Base-by-base conservation (phyloP, 2,329 filamentous ascomycete species). In the Coniochaeta sp. region DNA sequence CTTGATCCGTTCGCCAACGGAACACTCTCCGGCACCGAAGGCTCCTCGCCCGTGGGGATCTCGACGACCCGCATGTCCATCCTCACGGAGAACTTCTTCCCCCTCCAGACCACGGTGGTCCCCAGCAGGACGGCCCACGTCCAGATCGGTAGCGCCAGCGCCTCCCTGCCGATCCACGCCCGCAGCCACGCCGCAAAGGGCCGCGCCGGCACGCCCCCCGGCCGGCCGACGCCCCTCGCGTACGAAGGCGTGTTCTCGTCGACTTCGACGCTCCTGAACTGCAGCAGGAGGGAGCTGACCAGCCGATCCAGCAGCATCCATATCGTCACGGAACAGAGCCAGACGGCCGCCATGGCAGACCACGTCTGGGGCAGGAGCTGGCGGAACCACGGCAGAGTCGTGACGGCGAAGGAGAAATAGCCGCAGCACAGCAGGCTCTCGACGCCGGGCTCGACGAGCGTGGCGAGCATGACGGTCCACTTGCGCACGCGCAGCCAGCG, bases 401-500 rank as follows among this genome's bases (percentile, higher is more conserved):
- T 96, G 3, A 91, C 69, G 0, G 88, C 91, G 72, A 89, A 96
- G 1, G 91, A 84, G 50, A 92, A 86, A 69, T 96, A 92, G 0
- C 87, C 75, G 24, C 89, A 91, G 74, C 92, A 97, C 0, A 98
- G 71, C 36, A 99, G 82, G 30, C 89, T 89, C 73, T 99, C 95
- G 0, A 96, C 92, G 2, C 92, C 93, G 0, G 93, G 95, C 71
- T 99, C 95, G 2, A 97, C 90, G 1, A 97, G 77, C 0, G 96
- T 98, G 0, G 95, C 96, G 0, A 89, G 79, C 1, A 91, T 82
- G 16, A 99, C 95, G 0, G 93, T 97, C 78, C 91, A 98, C 73
- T 99, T 99, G 54, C 95, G 82, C 1, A 96, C 96, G 6, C 95
- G 85, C 26, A 98, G 79, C 95, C 95, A 99, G 58, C 95, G 84